Evolutionary conservation across 192 early-diverging fungal species (phyloP), one percentile per base, ranked within the genome.

Genomic region (Linnemannia elongata): DNA sequence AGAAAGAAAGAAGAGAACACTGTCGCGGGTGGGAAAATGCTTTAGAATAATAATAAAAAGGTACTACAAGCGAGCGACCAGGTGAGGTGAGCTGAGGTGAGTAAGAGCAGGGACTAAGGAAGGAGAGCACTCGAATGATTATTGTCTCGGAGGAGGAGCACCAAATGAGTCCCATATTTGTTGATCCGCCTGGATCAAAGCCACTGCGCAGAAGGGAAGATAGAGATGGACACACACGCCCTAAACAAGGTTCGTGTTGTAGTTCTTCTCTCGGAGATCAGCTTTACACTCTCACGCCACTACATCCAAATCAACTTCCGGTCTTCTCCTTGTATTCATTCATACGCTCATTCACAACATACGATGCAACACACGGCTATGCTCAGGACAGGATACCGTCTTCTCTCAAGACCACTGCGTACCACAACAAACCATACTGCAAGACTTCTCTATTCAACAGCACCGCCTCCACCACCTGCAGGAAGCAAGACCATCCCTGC

Each of bases 401-500:
- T 30, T n/a, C 13, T 57, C 6, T 33, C 71, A 8, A 57, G 71
- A 35, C 54, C 78, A 27, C 13, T 74, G 9, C 52, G 36, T 35
- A 42, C 36, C 17, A 4, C 63, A n/a, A 42, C 68, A 13, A 36
- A 74, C 57, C 60, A 69, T 35, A 17, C 63, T 24, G 57, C 74
- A 20, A 36, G 77, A n/a, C 17, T 47, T 12, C 66, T 85, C 55
- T 85, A 75, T 42, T 80, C 83, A 18, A 80, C 83, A 75, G 76
- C 77, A 24, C 72, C 82, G 7, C 52, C 76, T 8, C 71, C 83
- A n/a, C 74, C 78, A 24, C 45, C 80, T 13, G 39, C 71, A 6
- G 76, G 76, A 18, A 85, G 49, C 49, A 84, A 81, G 36, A 88
- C 82, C 38, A 55, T 88, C 33, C 79, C 89, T 0, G 73, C 82